A percentile compares a stretch with the other conserved stretches of the same genome.
Conservation (phyloP, 345 rosid genomes). For the Garcia nutans region DNA sequence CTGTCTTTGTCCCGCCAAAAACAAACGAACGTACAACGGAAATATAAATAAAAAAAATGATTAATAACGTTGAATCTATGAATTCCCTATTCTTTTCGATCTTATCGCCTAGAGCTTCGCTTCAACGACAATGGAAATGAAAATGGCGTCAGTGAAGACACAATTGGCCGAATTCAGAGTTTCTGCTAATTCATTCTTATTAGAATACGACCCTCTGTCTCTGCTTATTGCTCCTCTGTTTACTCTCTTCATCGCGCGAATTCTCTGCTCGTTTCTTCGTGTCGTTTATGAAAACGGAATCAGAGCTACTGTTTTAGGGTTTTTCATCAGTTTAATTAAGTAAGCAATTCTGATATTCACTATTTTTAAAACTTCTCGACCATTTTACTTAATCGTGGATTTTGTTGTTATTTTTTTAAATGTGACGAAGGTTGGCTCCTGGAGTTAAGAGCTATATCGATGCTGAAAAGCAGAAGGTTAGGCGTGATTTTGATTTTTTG, state of each 20-base stretch:
- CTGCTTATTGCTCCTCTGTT: slow-evolving; percentile 62
- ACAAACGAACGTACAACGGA: not conserved
- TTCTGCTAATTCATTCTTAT: slow-evolving; percentile 55
- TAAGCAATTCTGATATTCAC: slow-evolving; percentile 18
- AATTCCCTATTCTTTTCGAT: not conserved
- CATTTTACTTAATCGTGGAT: not conserved
- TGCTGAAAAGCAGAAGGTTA: slow-evolving; percentile 93
- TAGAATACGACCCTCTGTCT: slow-evolving; percentile 67
- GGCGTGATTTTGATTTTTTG: slow-evolving; percentile 14
- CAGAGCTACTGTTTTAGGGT: slow-evolving; percentile 47
- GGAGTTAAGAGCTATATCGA: slow-evolving; percentile 74
- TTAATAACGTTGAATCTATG: not conserved
- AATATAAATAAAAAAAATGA: not conserved
- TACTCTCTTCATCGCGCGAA: slow-evolving; percentile 56
- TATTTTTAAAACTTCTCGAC: not conserved
- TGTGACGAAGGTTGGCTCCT: slow-evolving; percentile 57
- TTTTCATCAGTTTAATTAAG: slow-evolving; percentile 65
- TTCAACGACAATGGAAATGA: not conserved
- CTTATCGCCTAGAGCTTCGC: not conserved
- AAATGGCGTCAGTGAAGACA: not conserved
- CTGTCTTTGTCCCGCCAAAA: slow-evolving; percentile 6
- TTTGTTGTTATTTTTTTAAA: slow-evolving; percentile 4
- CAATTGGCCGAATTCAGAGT: slow-evolving; percentile 38
- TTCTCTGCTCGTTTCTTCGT: slow-evolving; percentile 45
- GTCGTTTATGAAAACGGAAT: slow-evolving; percentile 61